A percentile compares a stretch with the other conserved stretches of the same genome.
phyloP scores from a whole-genome alignment of 148 eudicot species.

The Chenopodium formosanum region DNA sequence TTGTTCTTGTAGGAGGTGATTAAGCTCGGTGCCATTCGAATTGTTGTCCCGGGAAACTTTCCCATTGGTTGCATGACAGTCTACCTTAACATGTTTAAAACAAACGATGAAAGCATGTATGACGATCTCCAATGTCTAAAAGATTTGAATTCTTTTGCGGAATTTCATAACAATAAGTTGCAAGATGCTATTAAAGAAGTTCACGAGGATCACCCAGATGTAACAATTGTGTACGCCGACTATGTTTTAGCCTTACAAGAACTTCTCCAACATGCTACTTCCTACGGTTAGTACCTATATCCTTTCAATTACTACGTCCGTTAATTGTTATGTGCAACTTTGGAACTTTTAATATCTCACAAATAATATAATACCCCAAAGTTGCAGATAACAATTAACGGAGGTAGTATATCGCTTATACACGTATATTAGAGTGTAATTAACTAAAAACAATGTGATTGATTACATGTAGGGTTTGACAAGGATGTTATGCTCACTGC shows the following conservation, averaged over 20 bases:
- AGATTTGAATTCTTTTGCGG: conserved; percentile 19
- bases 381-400: no score
- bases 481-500: not conserved
- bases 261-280: conserved; percentile 23
- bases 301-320: no score
- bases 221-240: conserved; percentile 31
- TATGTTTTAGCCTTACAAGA: conserved; percentile 22
- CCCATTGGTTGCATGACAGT: conserved; percentile 35
- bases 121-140: conserved; percentile 35
- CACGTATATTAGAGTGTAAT: not conserved
- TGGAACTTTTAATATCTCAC: no score
- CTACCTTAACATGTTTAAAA: conserved; percentile 17
- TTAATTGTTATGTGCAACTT: no score
- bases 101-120: conserved; percentile 21
- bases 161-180: conserved; percentile 24
- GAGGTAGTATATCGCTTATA: no score
- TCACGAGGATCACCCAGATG: conserved; percentile 18
- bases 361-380: no score
- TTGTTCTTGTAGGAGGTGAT: conserved; percentile 33
- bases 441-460: not conserved
- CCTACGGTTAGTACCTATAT: conserved; percentile 21
- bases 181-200: conserved; percentile 27
- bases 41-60: conserved; percentile 40
- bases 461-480: conserved; percentile 25
- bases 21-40: conserved; percentile 29